Percentiles rank a stretch among this genome's conserved stretches.
Evolutionary conservation across 2,329 filamentous ascomycete species (phyloP).

Genomic region (Epichloe bromicola): DNA sequence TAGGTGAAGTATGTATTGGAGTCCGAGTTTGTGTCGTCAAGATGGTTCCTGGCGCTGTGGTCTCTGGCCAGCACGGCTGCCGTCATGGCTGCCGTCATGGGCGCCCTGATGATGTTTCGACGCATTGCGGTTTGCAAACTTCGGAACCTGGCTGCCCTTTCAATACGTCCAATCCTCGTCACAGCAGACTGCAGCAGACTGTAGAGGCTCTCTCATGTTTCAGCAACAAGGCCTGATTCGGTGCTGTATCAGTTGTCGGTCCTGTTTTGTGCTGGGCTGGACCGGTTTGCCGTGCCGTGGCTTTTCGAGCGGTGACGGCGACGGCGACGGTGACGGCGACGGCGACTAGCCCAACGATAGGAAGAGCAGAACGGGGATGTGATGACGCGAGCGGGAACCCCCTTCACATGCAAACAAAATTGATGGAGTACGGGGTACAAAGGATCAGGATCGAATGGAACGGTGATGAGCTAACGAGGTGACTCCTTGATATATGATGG

Average conservation of each 20-base stretch:
- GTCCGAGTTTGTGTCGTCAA: neutral
- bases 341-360: neutral
- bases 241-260: too few species aligned
- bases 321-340: neutral
- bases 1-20: conserved; percentile 48
- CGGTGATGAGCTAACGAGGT: too few species aligned
- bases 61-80: conserved; percentile 6
- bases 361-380: too few species aligned
- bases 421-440: neutral
- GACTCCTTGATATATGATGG: too few species aligned
- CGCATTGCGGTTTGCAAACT: conserved; percentile 1
- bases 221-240: neutral
- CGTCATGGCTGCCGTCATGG: neutral
- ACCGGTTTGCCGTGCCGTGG: too few species aligned
- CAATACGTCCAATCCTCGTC: conserved; percentile 4
- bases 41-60: neutral
- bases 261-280: neutral
- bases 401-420: neutral
- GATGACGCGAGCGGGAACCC: neutral
- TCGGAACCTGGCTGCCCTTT: neutral
- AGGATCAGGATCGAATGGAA: too few species aligned
- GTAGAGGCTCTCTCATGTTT: conserved; percentile 8
- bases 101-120: neutral
- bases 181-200: neutral
- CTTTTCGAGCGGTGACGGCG: neutral